Conservation (phyloP, 148 eudicot species). For the Selenicereus undatus region DNA sequence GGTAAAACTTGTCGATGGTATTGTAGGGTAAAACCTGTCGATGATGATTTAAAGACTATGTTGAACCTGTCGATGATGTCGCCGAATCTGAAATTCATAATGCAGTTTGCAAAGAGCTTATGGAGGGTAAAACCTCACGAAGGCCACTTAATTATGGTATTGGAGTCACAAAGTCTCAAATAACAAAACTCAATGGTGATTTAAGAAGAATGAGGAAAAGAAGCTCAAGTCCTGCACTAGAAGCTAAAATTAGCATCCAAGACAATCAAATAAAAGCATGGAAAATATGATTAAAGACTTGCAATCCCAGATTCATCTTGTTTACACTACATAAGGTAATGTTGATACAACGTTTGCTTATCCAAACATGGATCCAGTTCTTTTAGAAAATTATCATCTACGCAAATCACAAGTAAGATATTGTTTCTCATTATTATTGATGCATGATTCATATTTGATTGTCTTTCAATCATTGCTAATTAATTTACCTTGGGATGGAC, state of each 20-base stretch:
- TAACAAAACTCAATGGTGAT: neutral
- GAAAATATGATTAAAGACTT: neutral
- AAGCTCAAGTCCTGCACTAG: neutral
- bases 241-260: neutral
- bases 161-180: neutral
- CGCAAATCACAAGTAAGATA: too few species aligned
- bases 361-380: too few species aligned
- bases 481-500: too few species aligned
- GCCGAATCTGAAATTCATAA: neutral
- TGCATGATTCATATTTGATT: too few species aligned
- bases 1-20: too few species aligned
- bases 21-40: too few species aligned
- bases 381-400: too few species aligned
- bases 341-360: too few species aligned
- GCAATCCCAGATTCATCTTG: neutral
- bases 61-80: neutral
- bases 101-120: neutral
- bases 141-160: neutral
- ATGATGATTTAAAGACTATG: too few species aligned
- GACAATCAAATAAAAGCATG: neutral
- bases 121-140: neutral
- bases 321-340: neutral
- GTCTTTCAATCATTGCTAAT: too few species aligned
- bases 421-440: too few species aligned
- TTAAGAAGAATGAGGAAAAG: neutral